Evolutionary conservation across 306 rosid genomes (phyloP), one percentile per base, ranked within the genome.

Genomic region (Gynostemma pentaphyllum): DNA sequence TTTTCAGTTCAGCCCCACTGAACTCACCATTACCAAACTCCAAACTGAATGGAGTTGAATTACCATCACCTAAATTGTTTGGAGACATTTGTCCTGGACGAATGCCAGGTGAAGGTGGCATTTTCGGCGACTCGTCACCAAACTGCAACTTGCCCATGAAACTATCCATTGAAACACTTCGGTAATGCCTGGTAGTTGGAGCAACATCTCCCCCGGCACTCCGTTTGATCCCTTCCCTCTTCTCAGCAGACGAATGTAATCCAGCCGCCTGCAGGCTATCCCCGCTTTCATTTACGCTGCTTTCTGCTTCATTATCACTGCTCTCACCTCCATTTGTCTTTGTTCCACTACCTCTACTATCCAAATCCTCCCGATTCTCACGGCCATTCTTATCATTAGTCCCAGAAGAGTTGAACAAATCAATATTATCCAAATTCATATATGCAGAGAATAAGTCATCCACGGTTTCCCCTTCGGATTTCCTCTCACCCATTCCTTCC

Each of bases 11-110:
- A 21, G 95, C 89, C 27, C 92, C 98, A 79, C 92, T 91, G 49
- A 91, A 85, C 79, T 91, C 98, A 1, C 96, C 96, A 72, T 85
- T 82, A 27, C 95, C 95, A 76, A 91, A 87, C 81, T 91, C 98
- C 89, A 88, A 70, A 77, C 98, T 88, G 72, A 87, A 85, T 47
- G 84, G 83, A 9, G 78, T 26, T 0, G 85, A 72, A 72, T 82
- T 81, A 3, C 86, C 87, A 66, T 85, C 95, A 9, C 67, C 68
- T 14, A 81, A 74, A 70, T 79, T 74, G 30, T 68, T 76, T 10
- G 91, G 84, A 0, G 95, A 83, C 42, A 82, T 40, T 55, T 85
- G 82, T 1, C 89, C 89, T 0, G 85, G 71, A 30, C 73, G 75
- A 48, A 52, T 22, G 13, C 89, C 89, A 0, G 87, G 86, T 0